Conservation (phyloP, 192 early-diverging fungal species). For the Dissophora ornata region DNA sequence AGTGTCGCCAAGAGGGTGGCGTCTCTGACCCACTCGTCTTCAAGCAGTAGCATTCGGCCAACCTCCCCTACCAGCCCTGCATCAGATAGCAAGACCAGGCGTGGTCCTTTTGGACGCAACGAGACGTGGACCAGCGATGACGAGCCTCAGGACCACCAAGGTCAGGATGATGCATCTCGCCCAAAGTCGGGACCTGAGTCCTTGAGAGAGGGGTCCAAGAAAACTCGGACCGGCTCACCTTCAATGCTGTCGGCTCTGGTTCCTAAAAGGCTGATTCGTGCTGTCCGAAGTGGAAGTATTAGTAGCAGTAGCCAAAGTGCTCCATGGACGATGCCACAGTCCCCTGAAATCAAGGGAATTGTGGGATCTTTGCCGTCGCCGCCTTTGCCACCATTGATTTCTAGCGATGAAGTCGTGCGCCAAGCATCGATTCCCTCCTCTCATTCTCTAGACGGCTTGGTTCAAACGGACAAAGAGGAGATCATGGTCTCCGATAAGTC, state of each 20-base stretch:
- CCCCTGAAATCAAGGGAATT: slow-evolving; percentile 24
- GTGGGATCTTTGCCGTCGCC: slow-evolving; percentile 6
- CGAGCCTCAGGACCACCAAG: slow-evolving; percentile 13
- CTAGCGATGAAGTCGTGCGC: slow-evolving; percentile 12
- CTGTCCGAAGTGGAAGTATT: slow-evolving; percentile 38
- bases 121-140: slow-evolving; percentile 38
- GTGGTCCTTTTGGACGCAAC: slow-evolving; percentile 9
- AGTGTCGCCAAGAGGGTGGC: slow-evolving; percentile 46
- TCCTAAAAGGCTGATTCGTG: slow-evolving; percentile 38
- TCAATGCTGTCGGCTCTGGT: slow-evolving; percentile 51
- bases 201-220: slow-evolving; percentile 17
- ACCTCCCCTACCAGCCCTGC: slow-evolving; percentile 34
- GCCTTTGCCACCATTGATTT: neutral
- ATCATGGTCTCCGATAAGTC: slow-evolving; percentile 9
- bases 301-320: slow-evolving; percentile 5
- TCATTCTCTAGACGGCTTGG: slow-evolving; percentile 5
- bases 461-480: slow-evolving; percentile 23
- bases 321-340: slow-evolving; percentile 3
- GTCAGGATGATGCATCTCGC: neutral
- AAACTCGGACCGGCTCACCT: slow-evolving; percentile 23
- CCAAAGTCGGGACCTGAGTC: neutral
- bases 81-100: slow-evolving; percentile 28
- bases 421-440: slow-evolving; percentile 18
- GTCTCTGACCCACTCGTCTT: slow-evolving; percentile 25
- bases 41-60: slow-evolving; percentile 33